phyloP scores from a whole-genome alignment of 2,329 filamentous ascomycete genomes.

The Claviceps purpurea region DNA sequence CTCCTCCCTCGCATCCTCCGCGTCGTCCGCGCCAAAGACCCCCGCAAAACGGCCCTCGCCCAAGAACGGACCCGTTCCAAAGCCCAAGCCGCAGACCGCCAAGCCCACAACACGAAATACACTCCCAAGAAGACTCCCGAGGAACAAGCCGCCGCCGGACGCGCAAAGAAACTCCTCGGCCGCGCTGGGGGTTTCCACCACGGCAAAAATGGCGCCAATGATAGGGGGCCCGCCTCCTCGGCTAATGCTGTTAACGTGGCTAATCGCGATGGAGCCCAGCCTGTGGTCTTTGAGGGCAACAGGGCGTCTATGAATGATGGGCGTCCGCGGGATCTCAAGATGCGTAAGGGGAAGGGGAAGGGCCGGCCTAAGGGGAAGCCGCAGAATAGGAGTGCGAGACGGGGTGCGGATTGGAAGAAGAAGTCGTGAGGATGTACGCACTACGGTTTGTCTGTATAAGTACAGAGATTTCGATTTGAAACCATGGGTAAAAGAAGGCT shows the following conservation, averaged over 20 bases:
- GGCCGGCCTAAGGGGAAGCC: slow-evolving; percentile 23
- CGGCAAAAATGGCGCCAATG: slow-evolving; percentile 16
- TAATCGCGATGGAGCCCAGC: slow-evolving; percentile 35
- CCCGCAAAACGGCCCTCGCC: slow-evolving; percentile 43
- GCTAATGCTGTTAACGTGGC: slow-evolving; percentile 16
- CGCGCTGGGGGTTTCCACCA: slow-evolving; percentile 46
- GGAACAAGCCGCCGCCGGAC: slow-evolving; percentile 57
- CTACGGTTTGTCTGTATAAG: neutral
- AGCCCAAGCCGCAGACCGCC: slow-evolving; percentile 22
- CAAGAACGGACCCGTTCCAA: slow-evolving; percentile 20
- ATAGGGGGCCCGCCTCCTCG: slow-evolving; percentile 4
- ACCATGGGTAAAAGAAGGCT: too few species aligned
- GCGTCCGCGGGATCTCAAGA: slow-evolving; percentile 41
- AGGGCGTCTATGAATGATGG: slow-evolving; percentile 56
- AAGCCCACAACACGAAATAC: slow-evolving; percentile 38
- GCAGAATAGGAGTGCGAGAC: slow-evolving; percentile 23
- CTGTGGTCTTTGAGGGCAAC: slow-evolving; percentile 69
- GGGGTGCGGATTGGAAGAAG: slow-evolving; percentile 33
- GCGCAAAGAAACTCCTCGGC: slow-evolving; percentile 61
- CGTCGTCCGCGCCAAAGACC: slow-evolving; percentile 73
- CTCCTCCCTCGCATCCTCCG: slow-evolving; percentile 82
- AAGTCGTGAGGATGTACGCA: slow-evolving; percentile 12
- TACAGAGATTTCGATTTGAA: neutral
- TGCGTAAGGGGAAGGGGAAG: slow-evolving; percentile 38
- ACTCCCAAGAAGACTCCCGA: slow-evolving; percentile 57